Evolutionary conservation across 257 asterid species (phyloP).

Genomic region (Solanum commersonii): DNA sequence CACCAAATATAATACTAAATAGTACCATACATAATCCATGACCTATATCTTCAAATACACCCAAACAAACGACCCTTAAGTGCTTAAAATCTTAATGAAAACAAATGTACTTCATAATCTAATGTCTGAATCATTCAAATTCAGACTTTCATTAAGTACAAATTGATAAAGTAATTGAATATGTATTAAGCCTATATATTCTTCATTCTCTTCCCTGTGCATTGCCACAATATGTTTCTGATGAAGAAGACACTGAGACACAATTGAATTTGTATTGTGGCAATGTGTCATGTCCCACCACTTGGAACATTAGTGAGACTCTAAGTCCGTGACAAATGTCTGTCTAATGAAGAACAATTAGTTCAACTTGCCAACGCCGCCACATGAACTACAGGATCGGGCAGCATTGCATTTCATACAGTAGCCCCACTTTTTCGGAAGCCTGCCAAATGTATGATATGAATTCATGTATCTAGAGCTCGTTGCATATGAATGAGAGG

Average conservation of each 20-base stretch:
- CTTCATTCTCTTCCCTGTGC: not conserved
- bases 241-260: not conserved
- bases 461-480: not conserved
- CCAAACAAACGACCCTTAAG: fast-evolving
- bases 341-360: not conserved
- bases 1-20: no score
- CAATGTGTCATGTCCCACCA: not conserved
- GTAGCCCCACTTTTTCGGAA: conserved; percentile 95
- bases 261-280: not conserved
- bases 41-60: no score
- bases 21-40: no score
- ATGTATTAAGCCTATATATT: not conserved
- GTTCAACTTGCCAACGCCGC: conserved; percentile 68
- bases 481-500: not conserved
- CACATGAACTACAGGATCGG: conserved; percentile 68
- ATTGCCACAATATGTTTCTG: not conserved
- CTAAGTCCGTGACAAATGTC: no score
- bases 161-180: no score
- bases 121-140: no score
- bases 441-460: conserved; percentile 31
- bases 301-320: no score
- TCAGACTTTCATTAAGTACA: no score
- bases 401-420: conserved; percentile 83
- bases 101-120: no score
- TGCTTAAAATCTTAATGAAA: no score